Conservation (phyloP, 148 eudicot genomes). For the Nepenthes gracilis region DNA sequence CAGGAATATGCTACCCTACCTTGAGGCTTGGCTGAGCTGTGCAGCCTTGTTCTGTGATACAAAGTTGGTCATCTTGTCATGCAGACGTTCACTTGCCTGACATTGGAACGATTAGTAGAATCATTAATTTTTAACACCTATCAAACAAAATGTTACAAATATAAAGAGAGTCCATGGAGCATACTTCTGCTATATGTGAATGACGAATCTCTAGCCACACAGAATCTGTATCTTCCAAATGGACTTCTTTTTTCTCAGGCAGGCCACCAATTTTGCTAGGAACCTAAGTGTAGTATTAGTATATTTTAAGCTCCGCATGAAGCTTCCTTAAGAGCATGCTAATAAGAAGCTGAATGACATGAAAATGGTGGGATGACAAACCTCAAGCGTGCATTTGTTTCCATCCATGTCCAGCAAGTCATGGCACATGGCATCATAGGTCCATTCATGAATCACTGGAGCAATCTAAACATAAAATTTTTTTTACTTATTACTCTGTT, state of each 20-base stretch:
- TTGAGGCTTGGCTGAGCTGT: constrained; percentile 63
- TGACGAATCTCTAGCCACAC: constrained; percentile 95
- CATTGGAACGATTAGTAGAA: constrained; percentile 7
- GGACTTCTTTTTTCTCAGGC: constrained; percentile 75
- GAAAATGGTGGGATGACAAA: constrained; percentile 15
- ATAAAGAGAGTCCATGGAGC: constrained; percentile 7
- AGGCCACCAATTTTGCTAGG: constrained; percentile 68
- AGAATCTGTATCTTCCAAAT: constrained; percentile 84
- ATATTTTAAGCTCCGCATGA: constrained; percentile 4
- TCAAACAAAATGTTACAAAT: background rate
- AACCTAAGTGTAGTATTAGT: constrained; percentile 27
- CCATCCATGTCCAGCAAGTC: constrained; percentile 91
- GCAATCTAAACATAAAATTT: constrained; percentile 54
- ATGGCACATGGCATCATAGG: constrained; percentile 98
- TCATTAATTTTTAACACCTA: background rate
- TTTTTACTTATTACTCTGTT: background rate
- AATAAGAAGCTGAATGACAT: constrained; percentile 2
- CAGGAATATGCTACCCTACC: constrained; percentile 31
- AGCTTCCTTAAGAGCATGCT: constrained; percentile 5
- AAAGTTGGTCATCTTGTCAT: constrained; percentile 78
- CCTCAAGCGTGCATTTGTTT: constrained; percentile 85
- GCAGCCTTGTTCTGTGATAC: constrained; percentile 94
- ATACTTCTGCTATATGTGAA: constrained; percentile 89
- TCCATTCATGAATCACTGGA: constrained; percentile 98
- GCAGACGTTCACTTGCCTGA: constrained; percentile 94